Evolutionary conservation across 1,284 basidiomycete genomes (phyloP).

Genomic region (Chondrostereum purpureum): DNA sequence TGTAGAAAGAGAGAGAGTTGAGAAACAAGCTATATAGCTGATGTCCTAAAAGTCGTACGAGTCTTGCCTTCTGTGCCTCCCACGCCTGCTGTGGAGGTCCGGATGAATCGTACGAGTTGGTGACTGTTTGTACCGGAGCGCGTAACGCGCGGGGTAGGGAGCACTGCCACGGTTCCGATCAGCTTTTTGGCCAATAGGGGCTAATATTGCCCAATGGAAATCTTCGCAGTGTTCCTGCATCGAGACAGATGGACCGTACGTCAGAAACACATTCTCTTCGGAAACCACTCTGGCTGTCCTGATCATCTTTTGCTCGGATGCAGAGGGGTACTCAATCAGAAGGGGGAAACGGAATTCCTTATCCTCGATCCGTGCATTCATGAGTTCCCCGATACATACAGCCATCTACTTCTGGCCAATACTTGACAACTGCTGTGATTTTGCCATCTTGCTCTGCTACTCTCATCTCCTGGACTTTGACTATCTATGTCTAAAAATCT

Average conservation of each 20-base stretch:
- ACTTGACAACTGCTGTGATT: background rate
- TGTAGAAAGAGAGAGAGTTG: background rate
- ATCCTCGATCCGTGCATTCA: too few relatives aligned
- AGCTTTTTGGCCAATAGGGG: background rate
- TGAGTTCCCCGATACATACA: background rate
- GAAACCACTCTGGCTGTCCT: background rate
- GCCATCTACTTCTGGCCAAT: background rate
- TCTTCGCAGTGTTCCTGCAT: background rate
- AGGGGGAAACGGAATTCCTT: too few relatives aligned
- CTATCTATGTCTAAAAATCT: slow-evolving; percentile 23
- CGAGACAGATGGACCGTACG: background rate
- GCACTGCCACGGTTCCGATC: background rate
- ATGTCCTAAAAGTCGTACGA: background rate
- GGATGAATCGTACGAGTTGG: too few relatives aligned
- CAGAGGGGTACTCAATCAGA: too few relatives aligned
- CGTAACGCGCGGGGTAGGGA: background rate
- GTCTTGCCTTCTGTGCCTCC: too few relatives aligned
- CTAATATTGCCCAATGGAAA: background rate
- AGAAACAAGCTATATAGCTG: background rate
- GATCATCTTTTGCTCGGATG: background rate
- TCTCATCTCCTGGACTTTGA: slow-evolving; percentile 16
- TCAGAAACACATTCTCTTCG: background rate
- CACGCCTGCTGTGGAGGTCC: too few relatives aligned
- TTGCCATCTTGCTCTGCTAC: slow-evolving; percentile 9
- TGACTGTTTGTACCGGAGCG: background rate